Percentiles rank a stretch among this genome's conserved stretches.
Evolutionary conservation across 257 asterid genomes (phyloP).

Genomic region (Rhazya stricta): DNA sequence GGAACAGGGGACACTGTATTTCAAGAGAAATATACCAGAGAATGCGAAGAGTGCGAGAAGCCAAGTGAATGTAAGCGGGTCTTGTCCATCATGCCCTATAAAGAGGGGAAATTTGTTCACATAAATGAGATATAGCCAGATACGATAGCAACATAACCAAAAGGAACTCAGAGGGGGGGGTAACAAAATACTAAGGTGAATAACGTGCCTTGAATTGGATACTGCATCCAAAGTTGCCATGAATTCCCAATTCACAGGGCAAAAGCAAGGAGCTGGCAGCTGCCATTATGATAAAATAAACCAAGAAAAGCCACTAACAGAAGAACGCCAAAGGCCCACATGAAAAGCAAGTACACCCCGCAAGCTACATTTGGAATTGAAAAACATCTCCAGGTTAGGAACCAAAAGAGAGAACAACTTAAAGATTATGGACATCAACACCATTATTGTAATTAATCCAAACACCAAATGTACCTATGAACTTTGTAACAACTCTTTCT

Average conservation of each 20-base stretch:
- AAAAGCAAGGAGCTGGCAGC: slow-evolving; percentile 32
- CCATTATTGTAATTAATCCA: not conserved
- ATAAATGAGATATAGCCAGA: not conserved
- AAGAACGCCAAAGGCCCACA: slow-evolving; percentile 8
- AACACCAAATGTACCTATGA: not conserved
- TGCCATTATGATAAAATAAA: slow-evolving; percentile 29
- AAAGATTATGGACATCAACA: not conserved
- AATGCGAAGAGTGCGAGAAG: slow-evolving; percentile 25
- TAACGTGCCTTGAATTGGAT: slow-evolving; percentile 30
- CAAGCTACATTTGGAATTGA: slow-evolving; percentile 11
- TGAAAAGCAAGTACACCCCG: slow-evolving; percentile 9
- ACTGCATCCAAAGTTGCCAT: slow-evolving; percentile 14
- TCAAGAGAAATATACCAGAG: slow-evolving; percentile 24
- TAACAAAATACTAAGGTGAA: not conserved
- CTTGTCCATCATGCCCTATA: slow-evolving; percentile 29
- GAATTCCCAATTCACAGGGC: slow-evolving; percentile 24
- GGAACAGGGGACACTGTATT: not conserved
- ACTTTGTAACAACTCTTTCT: not conserved
- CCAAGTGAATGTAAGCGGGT: slow-evolving; percentile 15
- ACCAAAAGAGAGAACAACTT: not conserved
- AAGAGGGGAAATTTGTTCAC: not conserved
- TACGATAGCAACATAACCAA: not conserved
- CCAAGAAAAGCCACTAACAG: slow-evolving; percentile 5
- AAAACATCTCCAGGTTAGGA: not conserved
- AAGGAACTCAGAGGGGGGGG: not conserved